A percentile compares a stretch with the other conserved stretches of the same genome.
phyloP scores from a whole-genome alignment of 2,329 filamentous ascomycete genomes.

The Calonectria pseudoreteaudii region DNA sequence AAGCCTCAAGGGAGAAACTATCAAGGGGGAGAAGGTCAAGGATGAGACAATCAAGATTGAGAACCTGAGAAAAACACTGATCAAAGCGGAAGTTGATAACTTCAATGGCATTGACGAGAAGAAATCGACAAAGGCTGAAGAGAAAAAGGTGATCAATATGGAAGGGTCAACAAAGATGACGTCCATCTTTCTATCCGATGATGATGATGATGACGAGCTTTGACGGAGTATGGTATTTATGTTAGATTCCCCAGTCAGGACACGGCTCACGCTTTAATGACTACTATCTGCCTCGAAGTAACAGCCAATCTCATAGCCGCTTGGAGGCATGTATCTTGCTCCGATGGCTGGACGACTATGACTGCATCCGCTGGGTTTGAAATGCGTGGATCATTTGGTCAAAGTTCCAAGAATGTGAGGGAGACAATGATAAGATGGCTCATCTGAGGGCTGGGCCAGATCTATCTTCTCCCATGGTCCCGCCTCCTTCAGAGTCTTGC shows the following conservation, averaged over 20 bases:
- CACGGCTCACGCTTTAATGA: slow-evolving; percentile 11
- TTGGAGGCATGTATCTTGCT: background rate
- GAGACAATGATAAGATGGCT: slow-evolving; percentile 56
- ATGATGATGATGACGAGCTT: slow-evolving; percentile 54
- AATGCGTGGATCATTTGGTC: slow-evolving; percentile 56
- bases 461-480: slow-evolving; percentile 65
- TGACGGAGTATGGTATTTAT: slow-evolving; percentile 34
- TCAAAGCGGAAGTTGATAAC: slow-evolving; percentile 8
- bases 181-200: slow-evolving; percentile 53
- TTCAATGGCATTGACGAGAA: slow-evolving; percentile 16
- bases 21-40: slow-evolving; percentile 34
- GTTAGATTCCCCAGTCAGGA: slow-evolving; percentile 40
- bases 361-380: background rate
- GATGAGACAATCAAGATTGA: too few species aligned
- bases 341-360: too few species aligned
- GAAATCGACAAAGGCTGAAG: slow-evolving; percentile 20
- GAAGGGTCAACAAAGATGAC: slow-evolving; percentile 42
- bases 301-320: background rate
- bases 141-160: slow-evolving; percentile 35
- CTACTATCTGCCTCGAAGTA: background rate
- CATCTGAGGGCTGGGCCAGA: slow-evolving; percentile 53
- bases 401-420: slow-evolving; percentile 65
- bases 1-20: slow-evolving; percentile 14
- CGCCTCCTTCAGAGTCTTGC: slow-evolving; percentile 57
- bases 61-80: slow-evolving; percentile 10